phyloP scores from a whole-genome alignment of 805 yeast genomes.

The Soucietia sequanensis region DNA sequence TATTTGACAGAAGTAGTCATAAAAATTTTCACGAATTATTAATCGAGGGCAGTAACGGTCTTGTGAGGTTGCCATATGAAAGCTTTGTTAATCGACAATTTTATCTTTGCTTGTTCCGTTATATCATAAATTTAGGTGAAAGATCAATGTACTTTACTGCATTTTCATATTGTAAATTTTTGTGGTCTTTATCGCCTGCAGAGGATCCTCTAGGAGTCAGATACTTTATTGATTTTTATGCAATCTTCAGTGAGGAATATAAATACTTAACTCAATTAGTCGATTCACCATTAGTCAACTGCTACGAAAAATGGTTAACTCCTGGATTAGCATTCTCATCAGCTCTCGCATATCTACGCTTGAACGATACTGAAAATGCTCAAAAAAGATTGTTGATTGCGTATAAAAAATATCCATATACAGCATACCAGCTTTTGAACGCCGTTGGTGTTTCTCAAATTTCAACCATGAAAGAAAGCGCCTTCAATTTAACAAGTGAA shows the following conservation, averaged over 20 bases:
- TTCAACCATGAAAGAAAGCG: constrained; percentile 20
- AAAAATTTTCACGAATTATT: constrained; percentile 49
- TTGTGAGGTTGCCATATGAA: constrained; percentile 73
- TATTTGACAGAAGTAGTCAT: constrained; percentile 72
- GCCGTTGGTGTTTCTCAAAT: constrained; percentile 36
- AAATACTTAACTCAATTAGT: constrained; percentile 58
- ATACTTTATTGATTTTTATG: constrained; percentile 77
- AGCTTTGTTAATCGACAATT: constrained; percentile 74
- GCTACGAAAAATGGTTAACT: constrained; percentile 66
- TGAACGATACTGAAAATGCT: constrained; percentile 47
- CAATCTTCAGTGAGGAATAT: constrained; percentile 63
- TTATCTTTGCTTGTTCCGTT: constrained; percentile 69
- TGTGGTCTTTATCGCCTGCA: constrained; percentile 67
- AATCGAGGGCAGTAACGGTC: constrained; percentile 49
- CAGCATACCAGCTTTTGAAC: constrained; percentile 51
- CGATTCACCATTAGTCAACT: constrained; percentile 52
- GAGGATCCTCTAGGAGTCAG: constrained; percentile 86
- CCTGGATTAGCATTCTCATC: constrained; percentile 69
- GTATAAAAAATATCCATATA: constrained; percentile 54
- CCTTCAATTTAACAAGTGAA: constrained; percentile 1
- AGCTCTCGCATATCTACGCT: constrained; percentile 57
- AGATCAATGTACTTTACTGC: constrained; percentile 80
- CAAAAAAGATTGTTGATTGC: constrained; percentile 47
- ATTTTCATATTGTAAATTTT: constrained; percentile 65
- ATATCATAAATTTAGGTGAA: constrained; percentile 67